A percentile compares a stretch with the other conserved stretches of the same genome.
These are phyloP conservation scores for Boletus edulis DNA, from an alignment of 768 basidiomycete genomes.

Conservation along the genomic window DNA sequence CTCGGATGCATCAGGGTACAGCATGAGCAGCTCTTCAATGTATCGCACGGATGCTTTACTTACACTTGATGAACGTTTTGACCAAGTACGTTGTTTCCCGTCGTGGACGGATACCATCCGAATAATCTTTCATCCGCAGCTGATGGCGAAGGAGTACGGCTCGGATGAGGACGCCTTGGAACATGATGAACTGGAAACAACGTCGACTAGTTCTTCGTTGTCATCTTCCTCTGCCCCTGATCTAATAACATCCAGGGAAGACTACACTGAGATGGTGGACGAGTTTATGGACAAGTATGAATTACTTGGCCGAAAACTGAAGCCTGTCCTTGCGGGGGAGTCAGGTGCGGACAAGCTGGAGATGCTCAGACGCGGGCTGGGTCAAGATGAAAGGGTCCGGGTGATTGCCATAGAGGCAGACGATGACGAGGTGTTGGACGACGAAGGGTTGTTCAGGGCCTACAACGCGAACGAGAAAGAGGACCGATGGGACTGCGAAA, in stretches of 20 bases:
- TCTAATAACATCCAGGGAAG: conserved; percentile 77
- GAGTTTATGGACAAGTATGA: conserved; percentile 94
- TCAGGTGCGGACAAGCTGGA: conserved; percentile 78
- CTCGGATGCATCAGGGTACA: conserved; percentile 90
- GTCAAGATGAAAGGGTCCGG: conserved; percentile 60
- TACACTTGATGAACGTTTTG: conserved; percentile 90
- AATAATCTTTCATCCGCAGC: conserved; percentile 29
- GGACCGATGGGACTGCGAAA: conserved; percentile 95
- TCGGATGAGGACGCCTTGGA: conserved; percentile 48
- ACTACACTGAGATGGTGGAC: conserved; percentile 89
- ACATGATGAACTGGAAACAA: conserved; percentile 49
- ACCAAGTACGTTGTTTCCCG: conserved; percentile 62
- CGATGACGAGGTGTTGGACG: conserved; percentile 46
- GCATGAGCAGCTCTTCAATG: conserved; percentile 97
- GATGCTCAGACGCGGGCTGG: conserved; percentile 73
- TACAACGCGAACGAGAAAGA: conserved; percentile 48
- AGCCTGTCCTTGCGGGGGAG: conserved; percentile 68
- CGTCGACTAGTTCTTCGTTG: conserved; percentile 35
- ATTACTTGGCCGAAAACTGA: conserved; percentile 83
- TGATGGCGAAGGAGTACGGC: conserved; percentile 82
- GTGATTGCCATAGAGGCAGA: conserved; percentile 42
- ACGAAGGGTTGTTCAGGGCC: conserved; percentile 40
- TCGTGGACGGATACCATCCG: background rate
- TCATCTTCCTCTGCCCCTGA: conserved; percentile 66
- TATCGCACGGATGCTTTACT: conserved; percentile 86